Conservation (phyloP, 2,329 filamentous ascomycete species). For the Diplocarpon mali region DNA sequence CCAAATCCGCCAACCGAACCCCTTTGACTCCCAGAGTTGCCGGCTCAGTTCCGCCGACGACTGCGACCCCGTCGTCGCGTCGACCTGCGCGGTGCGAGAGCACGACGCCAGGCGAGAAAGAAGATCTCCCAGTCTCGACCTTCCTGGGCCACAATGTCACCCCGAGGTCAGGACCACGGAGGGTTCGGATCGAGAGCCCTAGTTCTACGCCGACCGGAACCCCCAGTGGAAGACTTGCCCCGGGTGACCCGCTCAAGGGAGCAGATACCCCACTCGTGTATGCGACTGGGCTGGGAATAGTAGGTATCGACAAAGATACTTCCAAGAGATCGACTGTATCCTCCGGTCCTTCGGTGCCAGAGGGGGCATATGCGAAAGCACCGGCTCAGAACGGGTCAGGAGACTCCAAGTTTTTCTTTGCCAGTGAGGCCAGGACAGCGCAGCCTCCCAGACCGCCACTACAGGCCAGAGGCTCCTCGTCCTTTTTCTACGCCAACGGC, state of each 20-base stretch:
- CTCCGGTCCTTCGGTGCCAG: slow-evolving; percentile 32
- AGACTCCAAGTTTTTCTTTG: slow-evolving; percentile 81
- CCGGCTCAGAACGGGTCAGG: slow-evolving; percentile 16
- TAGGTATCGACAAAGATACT: slow-evolving; percentile 21
- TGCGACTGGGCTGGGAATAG: slow-evolving; percentile 18
- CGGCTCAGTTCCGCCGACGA: slow-evolving; percentile 24
- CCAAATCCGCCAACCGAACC: slow-evolving; percentile 39
- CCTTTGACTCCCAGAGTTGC: slow-evolving; percentile 50
- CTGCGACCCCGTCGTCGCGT: slow-evolving; percentile 28
- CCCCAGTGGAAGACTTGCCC: slow-evolving; percentile 35
- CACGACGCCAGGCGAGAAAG: slow-evolving; percentile 24
- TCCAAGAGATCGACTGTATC: slow-evolving; percentile 27
- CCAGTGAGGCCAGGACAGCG: slow-evolving; percentile 55
- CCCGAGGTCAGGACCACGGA: slow-evolving; percentile 65
- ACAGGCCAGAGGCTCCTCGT: slow-evolving; percentile 25
- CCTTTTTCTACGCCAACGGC: slow-evolving; percentile 40
- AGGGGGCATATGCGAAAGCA: slow-evolving; percentile 23
- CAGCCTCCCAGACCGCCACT: slow-evolving; percentile 16
- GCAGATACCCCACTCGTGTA: slow-evolving; percentile 23
- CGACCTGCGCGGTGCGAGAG: slow-evolving; percentile 38
- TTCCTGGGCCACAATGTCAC: slow-evolving; percentile 61
- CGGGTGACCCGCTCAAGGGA: slow-evolving; percentile 25
- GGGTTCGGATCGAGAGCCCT: slow-evolving; percentile 57
- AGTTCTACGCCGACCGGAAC: slow-evolving; percentile 55
- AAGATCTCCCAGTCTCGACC: slow-evolving; percentile 40